Evolutionary conservation across 306 rosid genomes (phyloP), one percentile per base, ranked within the genome.

Genomic region (Datisca glomerata): DNA sequence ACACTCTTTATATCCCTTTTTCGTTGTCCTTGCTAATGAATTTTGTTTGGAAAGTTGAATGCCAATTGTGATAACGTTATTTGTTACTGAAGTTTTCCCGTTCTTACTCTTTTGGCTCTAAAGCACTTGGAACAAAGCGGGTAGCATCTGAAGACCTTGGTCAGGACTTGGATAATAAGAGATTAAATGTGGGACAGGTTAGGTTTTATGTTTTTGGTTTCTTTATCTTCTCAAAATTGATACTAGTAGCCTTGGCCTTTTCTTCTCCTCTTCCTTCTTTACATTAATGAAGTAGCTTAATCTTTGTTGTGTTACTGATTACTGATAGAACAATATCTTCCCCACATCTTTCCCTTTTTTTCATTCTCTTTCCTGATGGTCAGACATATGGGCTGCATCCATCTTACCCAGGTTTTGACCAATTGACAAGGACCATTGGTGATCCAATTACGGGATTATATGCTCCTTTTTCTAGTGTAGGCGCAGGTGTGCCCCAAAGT

Each of bases 71-170:
- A n/a, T n/a, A n/a, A 18, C 15, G 5, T 10, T 55, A 13, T 24
- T 65, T 47, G 12, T 12, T 4, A 14, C 36, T 31, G 36, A 31
- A 3, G n/a, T 31, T 7, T 41, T 15, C 12, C 17, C 24, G 57
- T 57, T 45, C 43, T 40, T 35, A 43, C 47, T 31, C 47, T 53
- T 43, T 53, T 53, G 57, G 57, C 5, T 56, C 31, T 60, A 46
- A 70, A 89, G 98, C 84, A 23, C 79, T 66, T 56, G 93, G 98
- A 63, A 80, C 79, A 47, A 89, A 89, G 57, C 71, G 98, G 36
- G 51, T 89, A 68, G 98, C 95, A 42, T 78, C 95, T 3, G 95
- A 89, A 41, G 98, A 83, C 53, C 69, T 84, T 56, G 70, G 61
- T 67, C 70, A 70, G 27, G 93, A 80, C 32, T 77, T 76, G 93